A percentile compares a stretch with the other conserved stretches of the same genome.
These are phyloP conservation scores for Monilinia fructicola DNA, from an alignment of 2,329 filamentous ascomycete species.

Conservation along the genomic window DNA sequence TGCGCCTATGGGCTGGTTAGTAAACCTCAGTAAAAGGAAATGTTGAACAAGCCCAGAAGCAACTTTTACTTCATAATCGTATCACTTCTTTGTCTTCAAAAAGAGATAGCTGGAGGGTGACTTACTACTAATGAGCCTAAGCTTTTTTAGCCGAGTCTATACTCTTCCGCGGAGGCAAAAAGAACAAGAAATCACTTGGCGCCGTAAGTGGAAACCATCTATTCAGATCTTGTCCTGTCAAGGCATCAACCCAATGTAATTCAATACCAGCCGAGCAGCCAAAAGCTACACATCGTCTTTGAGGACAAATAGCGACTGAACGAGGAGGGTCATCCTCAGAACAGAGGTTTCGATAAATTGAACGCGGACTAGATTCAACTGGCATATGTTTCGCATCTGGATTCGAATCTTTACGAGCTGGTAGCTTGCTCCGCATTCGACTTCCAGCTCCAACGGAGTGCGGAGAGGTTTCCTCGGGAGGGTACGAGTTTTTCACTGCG, in stretches of 20 bases:
- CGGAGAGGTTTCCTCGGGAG: constrained; percentile 23
- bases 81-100: not conserved
- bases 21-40: not conserved
- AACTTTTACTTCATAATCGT: not conserved
- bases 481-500: constrained; percentile 24
- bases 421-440: constrained; percentile 23
- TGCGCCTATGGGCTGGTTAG: constrained; percentile 38
- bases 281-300: constrained; percentile 63
- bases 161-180: constrained; percentile 54
- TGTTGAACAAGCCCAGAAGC: too few species aligned
- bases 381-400: constrained; percentile 30
- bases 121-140: constrained; percentile 60
- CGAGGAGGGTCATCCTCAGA: constrained; percentile 61
- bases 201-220: constrained; percentile 56
- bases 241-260: constrained; percentile 56
- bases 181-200: constrained; percentile 58
- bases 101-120: not conserved
- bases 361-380: constrained; percentile 40
- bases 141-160: constrained; percentile 56
- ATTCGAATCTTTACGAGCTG: constrained; percentile 10
- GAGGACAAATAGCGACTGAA: constrained; percentile 66
- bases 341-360: constrained; percentile 52
- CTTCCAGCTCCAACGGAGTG: constrained; percentile 18
- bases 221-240: constrained; percentile 50
- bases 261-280: constrained; percentile 63